Evolutionary conservation across 106 monocot species (phyloP).

Genomic region (Dendrobium catenatum): DNA sequence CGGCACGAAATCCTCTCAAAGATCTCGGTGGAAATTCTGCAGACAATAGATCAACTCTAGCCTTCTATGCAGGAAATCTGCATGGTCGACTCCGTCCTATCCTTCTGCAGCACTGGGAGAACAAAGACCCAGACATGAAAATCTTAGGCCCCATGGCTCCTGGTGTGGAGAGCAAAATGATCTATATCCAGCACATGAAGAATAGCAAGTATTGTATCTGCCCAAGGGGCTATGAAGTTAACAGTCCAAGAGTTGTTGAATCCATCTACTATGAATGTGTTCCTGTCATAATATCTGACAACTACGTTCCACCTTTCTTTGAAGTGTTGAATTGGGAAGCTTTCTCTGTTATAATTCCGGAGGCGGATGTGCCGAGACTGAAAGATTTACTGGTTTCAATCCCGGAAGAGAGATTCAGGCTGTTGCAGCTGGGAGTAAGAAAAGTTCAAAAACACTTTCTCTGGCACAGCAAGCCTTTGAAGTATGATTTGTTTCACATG

Average conservation of each 20-base stretch:
- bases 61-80: conserved; percentile 69
- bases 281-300: conserved; percentile 66
- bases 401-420: conserved; percentile 30
- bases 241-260: conserved; percentile 55
- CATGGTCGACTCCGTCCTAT: conserved; percentile 53
- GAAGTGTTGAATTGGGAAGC: conserved; percentile 71
- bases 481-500: conserved; percentile 73
- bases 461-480: conserved; percentile 52
- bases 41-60: conserved; percentile 27
- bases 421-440: conserved; percentile 46
- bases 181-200: conserved; percentile 51
- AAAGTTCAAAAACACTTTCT: conserved; percentile 62
- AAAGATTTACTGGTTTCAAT: conserved; percentile 51
- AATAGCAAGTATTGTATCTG: conserved; percentile 71
- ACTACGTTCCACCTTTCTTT: conserved; percentile 65
- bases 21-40: conserved; percentile 45
- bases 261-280: conserved; percentile 69
- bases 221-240: conserved; percentile 62
- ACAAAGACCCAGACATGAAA: conserved; percentile 61
- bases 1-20: conserved; percentile 22
- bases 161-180: conserved; percentile 19
- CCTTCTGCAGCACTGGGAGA: conserved; percentile 58
- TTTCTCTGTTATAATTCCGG: conserved; percentile 42
- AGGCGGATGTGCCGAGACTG: conserved; percentile 51
- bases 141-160: conserved; percentile 45